Evolutionary conservation across 768 basidiomycete species (phyloP).

Genomic region (Kwoniella sp.): DNA sequence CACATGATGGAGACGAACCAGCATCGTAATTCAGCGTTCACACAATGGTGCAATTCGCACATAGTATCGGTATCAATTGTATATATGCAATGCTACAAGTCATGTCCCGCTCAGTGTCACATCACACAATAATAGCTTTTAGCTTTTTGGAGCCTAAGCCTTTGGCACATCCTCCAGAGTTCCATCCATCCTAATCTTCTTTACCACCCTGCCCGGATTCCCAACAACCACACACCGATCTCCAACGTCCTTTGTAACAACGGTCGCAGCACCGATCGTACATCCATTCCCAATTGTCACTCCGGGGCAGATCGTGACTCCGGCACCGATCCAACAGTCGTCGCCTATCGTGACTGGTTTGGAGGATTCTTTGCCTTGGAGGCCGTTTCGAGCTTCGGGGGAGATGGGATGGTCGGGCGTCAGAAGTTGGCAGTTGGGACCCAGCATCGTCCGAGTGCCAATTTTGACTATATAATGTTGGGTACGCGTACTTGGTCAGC

Average conservation of each 20-base stretch:
- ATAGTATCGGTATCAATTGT: too few relatives aligned
- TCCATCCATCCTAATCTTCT: constrained; percentile 47
- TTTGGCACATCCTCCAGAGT: constrained; percentile 18
- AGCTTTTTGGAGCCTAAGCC: too few relatives aligned
- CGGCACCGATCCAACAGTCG: constrained; percentile 57
- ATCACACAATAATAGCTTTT: too few relatives aligned
- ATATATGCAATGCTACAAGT: too few relatives aligned
- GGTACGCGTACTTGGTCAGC: too few relatives aligned
- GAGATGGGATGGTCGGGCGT: constrained; percentile 45
- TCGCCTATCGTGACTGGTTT: constrained; percentile 52
- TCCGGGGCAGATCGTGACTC: constrained; percentile 47
- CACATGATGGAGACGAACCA: too few relatives aligned
- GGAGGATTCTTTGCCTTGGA: constrained; percentile 50
- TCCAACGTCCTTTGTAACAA: constrained; percentile 52
- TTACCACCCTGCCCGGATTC: constrained; percentile 55
- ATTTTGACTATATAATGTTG: constrained; percentile 49
- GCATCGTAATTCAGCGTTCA: too few relatives aligned
- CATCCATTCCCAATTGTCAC: constrained; percentile 54
- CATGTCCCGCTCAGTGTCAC: too few relatives aligned
- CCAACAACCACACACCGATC: constrained; percentile 52
- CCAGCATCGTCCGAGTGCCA: constrained; percentile 52
- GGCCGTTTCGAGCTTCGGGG: constrained; percentile 51
- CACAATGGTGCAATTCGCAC: too few relatives aligned
- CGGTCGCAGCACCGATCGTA: constrained; percentile 53
- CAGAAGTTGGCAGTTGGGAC: constrained; percentile 49